These are phyloP conservation scores for Sclerotinia subarctica DNA, from an alignment of 2,329 filamentous ascomycete species.

Conservation along the genomic window DNA sequence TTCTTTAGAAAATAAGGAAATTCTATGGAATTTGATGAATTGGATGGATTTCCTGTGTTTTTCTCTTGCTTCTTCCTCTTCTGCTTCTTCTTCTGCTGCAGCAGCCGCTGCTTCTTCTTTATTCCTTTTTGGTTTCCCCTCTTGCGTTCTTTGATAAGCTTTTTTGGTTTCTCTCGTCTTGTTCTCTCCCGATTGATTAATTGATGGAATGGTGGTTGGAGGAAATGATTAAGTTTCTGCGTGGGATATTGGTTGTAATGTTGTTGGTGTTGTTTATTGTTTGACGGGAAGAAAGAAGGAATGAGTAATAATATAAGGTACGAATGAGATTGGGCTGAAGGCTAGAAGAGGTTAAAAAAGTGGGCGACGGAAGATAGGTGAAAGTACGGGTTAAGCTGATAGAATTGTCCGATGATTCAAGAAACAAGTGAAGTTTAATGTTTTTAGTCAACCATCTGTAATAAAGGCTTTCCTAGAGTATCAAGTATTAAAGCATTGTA, in stretches of 20 bases:
- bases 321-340: neutral
- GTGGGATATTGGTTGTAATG: neutral
- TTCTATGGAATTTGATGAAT: slow-evolving; percentile 15
- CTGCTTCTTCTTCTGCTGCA: neutral
- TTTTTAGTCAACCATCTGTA: no score
- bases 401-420: no score
- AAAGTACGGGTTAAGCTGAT: no score
- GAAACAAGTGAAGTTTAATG: no score
- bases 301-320: neutral
- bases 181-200: slow-evolving; percentile 3
- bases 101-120: neutral
- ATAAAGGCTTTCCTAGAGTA: no score
- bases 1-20: slow-evolving; percentile 13
- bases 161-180: slow-evolving; percentile 8
- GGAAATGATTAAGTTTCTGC: neutral
- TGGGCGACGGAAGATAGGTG: neutral
- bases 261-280: neutral
- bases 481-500: no score
- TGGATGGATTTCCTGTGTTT: slow-evolving; percentile 10
- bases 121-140: neutral
- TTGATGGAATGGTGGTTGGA: neutral
- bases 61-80: neutral
- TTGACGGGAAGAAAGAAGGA: slow-evolving; percentile 1
- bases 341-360: neutral
- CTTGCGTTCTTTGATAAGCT: neutral